Evolutionary conservation across 805 yeast genomes (phyloP).

Genomic region (Metschnikowia cerradonensis): DNA sequence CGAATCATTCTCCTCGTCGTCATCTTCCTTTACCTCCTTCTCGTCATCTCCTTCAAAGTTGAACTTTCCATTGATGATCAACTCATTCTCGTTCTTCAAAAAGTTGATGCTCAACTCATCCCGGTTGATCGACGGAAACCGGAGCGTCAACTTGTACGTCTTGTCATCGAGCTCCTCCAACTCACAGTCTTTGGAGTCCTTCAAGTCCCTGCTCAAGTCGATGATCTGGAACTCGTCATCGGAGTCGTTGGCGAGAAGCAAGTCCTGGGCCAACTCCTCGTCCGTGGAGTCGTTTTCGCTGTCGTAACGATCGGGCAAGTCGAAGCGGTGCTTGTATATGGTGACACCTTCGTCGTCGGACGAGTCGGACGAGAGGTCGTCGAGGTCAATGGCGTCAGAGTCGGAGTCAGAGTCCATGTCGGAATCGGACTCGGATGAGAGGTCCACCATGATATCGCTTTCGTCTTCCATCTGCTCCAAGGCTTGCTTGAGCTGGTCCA

Average conservation of each 20-base stretch:
- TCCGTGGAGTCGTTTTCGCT: slow-evolving; percentile 36
- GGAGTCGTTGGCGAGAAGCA: slow-evolving; percentile 15
- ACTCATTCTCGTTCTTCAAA: slow-evolving; percentile 38
- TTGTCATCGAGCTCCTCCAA: slow-evolving; percentile 35
- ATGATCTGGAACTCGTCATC: slow-evolving; percentile 22
- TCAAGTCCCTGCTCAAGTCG: slow-evolving; percentile 40
- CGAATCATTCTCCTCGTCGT: slow-evolving; percentile 12
- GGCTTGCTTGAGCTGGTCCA: slow-evolving; percentile 19
- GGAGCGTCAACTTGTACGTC: slow-evolving; percentile 36
- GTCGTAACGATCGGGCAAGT: slow-evolving; percentile 32
- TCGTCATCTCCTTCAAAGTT: slow-evolving; percentile 28
- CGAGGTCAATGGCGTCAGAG: neutral
- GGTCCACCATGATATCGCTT: slow-evolving; percentile 24
- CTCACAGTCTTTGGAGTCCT: slow-evolving; percentile 42
- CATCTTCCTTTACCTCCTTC: slow-evolving; percentile 18
- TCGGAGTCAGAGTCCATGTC: slow-evolving; percentile 24
- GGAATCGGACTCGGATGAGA: too few species aligned
- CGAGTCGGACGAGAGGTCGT: slow-evolving; percentile 19
- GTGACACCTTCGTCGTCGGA: slow-evolving; percentile 39
- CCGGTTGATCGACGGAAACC: slow-evolving; percentile 39
- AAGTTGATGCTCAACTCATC: slow-evolving; percentile 40
- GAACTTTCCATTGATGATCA: slow-evolving; percentile 38
- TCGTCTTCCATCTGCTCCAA: slow-evolving; percentile 13
- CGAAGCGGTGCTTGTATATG: slow-evolving; percentile 39
- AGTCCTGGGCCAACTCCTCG: slow-evolving; percentile 24